phyloP scores from a whole-genome alignment of 78 protist genomes.

The Polysphondylium violaceum region DNA sequence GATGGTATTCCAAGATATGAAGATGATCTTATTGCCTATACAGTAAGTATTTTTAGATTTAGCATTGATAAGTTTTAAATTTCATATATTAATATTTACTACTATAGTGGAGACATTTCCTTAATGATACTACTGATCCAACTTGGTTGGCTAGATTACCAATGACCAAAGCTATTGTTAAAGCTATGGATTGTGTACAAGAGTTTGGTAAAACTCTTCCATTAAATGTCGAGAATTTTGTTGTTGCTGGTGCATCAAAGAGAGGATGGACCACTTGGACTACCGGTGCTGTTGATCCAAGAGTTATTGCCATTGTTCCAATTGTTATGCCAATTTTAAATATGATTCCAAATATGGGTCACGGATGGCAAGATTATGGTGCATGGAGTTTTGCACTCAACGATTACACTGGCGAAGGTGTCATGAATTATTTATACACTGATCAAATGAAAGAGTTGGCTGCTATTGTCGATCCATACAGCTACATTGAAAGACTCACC shows the following conservation, averaged over 20 bases:
- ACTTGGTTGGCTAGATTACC: conserved; percentile 84
- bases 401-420: conserved; percentile 62
- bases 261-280: conserved; percentile 87
- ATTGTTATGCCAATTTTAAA: conserved; percentile 76
- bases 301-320: conserved; percentile 77
- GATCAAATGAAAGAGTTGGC: conserved; percentile 41
- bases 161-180: conserved; percentile 82
- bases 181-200: conserved; percentile 78
- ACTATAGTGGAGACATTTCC: conserved; percentile 70
- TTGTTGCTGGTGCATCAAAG: conserved; percentile 89
- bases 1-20: conserved; percentile 71
- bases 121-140: conserved; percentile 56
- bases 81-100: background rate
- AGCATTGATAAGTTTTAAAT: background rate
- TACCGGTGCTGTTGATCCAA: conserved; percentile 67
- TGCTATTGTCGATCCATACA: conserved; percentile 69
- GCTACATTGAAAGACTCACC: conserved; percentile 66
- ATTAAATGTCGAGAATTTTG: conserved; percentile 3
- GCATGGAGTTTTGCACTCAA: conserved; percentile 65
- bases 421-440: conserved; percentile 53
- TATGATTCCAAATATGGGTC: conserved; percentile 54
- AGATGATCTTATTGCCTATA: conserved; percentile 79
- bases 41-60: conserved; percentile 19
- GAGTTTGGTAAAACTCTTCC: conserved; percentile 47
- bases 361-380: conserved; percentile 75